Evolutionary conservation across 176 grass and related monocot species (phyloP), one percentile per base, ranked within the genome.

Genomic region (Aegilops umbellulata): DNA sequence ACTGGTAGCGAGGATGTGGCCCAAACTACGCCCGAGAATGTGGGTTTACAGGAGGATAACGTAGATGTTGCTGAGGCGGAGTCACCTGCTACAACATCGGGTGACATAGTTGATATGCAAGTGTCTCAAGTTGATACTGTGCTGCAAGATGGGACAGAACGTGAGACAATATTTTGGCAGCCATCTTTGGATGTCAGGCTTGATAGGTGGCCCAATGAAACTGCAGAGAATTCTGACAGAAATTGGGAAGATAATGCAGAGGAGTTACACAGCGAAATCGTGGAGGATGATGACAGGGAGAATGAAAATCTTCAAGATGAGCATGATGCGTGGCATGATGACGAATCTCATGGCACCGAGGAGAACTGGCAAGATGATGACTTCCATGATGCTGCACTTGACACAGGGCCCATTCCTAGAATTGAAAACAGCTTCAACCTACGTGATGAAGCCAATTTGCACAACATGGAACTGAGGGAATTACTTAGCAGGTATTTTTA

Each of bases 401-500:
- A 90, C 85, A 55, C 86, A 29, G 90, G 76, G 2, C 60, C 90
- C 64, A 87, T 94, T 78, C 78, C 91, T 82, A 82, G 83, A 88
- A 86, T 71, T 64, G 87, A 88, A 76, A 92, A 94, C 76, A 89
- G 92, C 68, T 96, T 99, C 81, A 91, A 90, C 67, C 90, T 90
- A 38, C 90, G 94, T 61, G 97, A 99, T 78, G 94, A 99, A 87
- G 94, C 96, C 68, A 99, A 92, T 86, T 92, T 99, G 55, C 96
- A 99, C 55, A 99, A 92, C 87, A 94, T 96, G 90, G 97, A 99
- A 81, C 92, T 99, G 30, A 91, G 97, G 69, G 97, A 99, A 93
- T 86, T 99, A 77, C 94, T 99, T 76, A 96, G 87, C 90, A 90
- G 97, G 97, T 94, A 84, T 57, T 32, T 89, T 84, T 34, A 69